Base-by-base conservation (phyloP, 1,284 basidiomycete species). In the Anthracocystis panici-leucophaei region DNA sequence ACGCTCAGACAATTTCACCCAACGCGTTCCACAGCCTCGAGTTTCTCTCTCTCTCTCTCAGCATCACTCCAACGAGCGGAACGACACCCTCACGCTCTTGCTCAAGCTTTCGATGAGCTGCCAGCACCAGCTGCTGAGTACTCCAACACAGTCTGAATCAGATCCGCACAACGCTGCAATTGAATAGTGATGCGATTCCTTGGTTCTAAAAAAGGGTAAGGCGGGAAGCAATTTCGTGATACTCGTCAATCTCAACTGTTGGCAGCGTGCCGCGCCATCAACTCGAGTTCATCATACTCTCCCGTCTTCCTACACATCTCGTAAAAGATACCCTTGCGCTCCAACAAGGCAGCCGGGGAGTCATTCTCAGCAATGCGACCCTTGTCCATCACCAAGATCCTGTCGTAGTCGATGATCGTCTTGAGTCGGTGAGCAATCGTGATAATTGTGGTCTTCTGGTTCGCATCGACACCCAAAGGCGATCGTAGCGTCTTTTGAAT, bases 401-500 rank as follows among this genome's bases (percentile, higher is more conserved):
- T 86, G 72, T 83, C 83, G 60, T 84, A 86, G 31, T 83, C 82
- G 55, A 86, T 84, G 49, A 87, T 81, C 3, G 85, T 82, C 40
- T 82, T 74, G 9, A 86, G 77, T 10, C 85, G 76, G 63, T 93
- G 92, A 0, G 93, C 93, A 73, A 95, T 94, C 1, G 92, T 94
- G 69, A 96, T 89, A 23, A 95, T 90, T 40, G 93, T 91, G 0
- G 91, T 65, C 58, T 71, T 71, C 23, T 65, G 57, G 20, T 44
- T 60, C 3, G 21, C 40, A n/a, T 63, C 66, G 8, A 41, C 53
- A 20, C 41, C 66, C 57, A 65, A 29, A 14, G 63, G 58, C 51
- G 67, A 89, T 10, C 92, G 89, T 75, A 96, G 92, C 0, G 92
- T 91, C 21, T 88, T 86, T 84, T 94, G 93, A 61, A 96, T 93